Conservation (phyloP, 2,329 filamentous ascomycete species). For the Elsinoe fawcettii region DNA sequence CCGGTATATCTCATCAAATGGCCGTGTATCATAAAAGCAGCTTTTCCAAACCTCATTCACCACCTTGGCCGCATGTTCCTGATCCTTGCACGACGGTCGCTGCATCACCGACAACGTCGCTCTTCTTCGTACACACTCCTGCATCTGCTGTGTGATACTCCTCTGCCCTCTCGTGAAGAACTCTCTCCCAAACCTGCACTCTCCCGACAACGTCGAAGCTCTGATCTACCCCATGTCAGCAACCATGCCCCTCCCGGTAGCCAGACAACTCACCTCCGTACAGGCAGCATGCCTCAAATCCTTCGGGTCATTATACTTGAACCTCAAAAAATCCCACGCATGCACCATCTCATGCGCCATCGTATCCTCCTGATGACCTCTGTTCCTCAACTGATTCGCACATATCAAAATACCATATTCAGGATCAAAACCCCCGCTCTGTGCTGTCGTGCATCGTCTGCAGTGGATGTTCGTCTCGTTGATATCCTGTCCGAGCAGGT, state of each 20-base stretch:
- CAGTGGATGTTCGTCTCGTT: slow-evolving; percentile 71
- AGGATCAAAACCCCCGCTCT: slow-evolving; percentile 77
- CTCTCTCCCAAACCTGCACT: slow-evolving; percentile 85
- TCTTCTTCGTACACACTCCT: slow-evolving; percentile 77
- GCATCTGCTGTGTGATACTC: slow-evolving; percentile 85
- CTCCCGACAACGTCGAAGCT: slow-evolving; percentile 83
- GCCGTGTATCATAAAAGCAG: slow-evolving; percentile 86
- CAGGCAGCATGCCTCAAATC: slow-evolving; percentile 85
- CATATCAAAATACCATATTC: slow-evolving; percentile 84
- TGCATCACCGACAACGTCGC: slow-evolving; percentile 73
- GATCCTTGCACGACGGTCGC: slow-evolving; percentile 72
- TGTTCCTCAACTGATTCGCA: slow-evolving; percentile 77
- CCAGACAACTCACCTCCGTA: slow-evolving; percentile 61
- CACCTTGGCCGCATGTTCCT: slow-evolving; percentile 75
- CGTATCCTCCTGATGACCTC: slow-evolving; percentile 75
- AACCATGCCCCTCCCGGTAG: background rate
- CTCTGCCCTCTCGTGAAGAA: slow-evolving; percentile 78
- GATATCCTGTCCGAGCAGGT: slow-evolving; percentile 67
- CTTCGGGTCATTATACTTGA: slow-evolving; percentile 71
- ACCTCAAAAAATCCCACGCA: slow-evolving; percentile 34
- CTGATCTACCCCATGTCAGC: slow-evolving; percentile 53
- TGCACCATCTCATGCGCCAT: slow-evolving; percentile 21
- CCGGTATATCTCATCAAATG: slow-evolving; percentile 94
- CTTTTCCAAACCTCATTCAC: slow-evolving; percentile 99
- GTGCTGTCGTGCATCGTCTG: slow-evolving; percentile 63